A percentile compares a stretch with the other conserved stretches of the same genome.
Evolutionary conservation across 176 grass and related monocot genomes (phyloP).

Genomic region (Melocanna baccifera): DNA sequence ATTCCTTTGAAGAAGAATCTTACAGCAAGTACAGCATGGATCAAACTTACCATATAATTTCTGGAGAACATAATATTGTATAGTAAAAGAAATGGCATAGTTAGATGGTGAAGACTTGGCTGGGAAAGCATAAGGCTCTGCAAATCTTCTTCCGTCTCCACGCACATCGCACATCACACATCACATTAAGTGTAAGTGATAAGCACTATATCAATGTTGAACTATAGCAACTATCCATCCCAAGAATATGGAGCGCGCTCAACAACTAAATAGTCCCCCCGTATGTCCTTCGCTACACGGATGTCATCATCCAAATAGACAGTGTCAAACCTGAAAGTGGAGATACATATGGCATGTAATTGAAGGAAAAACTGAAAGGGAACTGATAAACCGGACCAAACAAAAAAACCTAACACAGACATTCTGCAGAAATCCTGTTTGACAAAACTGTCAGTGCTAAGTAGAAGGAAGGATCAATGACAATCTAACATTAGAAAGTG

Average conservation of each 20-base stretch:
- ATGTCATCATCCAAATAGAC: slow-evolving; percentile 93
- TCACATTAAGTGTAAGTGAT: neutral
- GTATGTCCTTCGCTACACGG: slow-evolving; percentile 82
- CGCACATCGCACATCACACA: slow-evolving; percentile 4
- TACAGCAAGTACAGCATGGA: neutral
- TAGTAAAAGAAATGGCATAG: neutral
- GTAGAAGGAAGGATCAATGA: neutral
- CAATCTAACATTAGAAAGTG: neutral
- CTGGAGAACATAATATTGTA: slow-evolving; percentile 1
- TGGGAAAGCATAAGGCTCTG: slow-evolving; percentile 15
- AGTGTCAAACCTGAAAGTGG: slow-evolving; percentile 81
- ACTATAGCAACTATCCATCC: slow-evolving; percentile 39
- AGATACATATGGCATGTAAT: neutral
- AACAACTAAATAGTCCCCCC: slow-evolving; percentile 88
- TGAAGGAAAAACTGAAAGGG: neutral
- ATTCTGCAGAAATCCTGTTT: neutral
- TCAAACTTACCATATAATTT: slow-evolving; percentile 6
- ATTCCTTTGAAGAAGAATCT: neutral
- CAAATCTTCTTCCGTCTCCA: slow-evolving; percentile 14
- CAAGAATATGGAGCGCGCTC: slow-evolving; percentile 89
- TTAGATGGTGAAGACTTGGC: slow-evolving; percentile 16
- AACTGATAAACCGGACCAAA: slow-evolving; percentile 3
- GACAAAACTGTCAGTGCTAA: neutral
- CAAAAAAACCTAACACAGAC: neutral
- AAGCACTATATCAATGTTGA: neutral